These are phyloP conservation scores for Jamesozyma jinghongensis DNA, from an alignment of 805 yeast species.

Conservation along the genomic window DNA sequence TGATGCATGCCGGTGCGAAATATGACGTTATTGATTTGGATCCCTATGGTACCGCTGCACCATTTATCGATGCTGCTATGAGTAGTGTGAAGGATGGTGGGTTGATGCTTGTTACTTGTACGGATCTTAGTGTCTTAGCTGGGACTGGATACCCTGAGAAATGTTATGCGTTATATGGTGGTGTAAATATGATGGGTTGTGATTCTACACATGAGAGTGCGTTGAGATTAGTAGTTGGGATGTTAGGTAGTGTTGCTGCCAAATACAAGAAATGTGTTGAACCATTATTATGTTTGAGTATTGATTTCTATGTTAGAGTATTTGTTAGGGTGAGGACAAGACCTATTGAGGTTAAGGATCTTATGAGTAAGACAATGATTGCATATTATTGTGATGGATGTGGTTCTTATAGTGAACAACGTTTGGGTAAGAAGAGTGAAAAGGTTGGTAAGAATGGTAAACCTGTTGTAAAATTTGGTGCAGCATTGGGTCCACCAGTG, in stretches of 20 bases:
- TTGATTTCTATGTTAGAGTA: constrained; percentile 86
- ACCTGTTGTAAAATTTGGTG: constrained; percentile 42
- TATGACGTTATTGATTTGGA: constrained; percentile 90
- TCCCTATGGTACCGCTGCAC: constrained; percentile 97
- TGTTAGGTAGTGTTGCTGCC: constrained; percentile 78
- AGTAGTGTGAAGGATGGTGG: constrained; percentile 82
- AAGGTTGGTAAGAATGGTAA: constrained; percentile 32
- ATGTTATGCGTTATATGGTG: constrained; percentile 92
- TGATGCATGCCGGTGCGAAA: constrained; percentile 48
- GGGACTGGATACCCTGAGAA: constrained; percentile 96
- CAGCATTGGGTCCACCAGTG: constrained; percentile 56
- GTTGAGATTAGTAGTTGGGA: constrained; percentile 66
- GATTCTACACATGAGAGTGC: constrained; percentile 94
- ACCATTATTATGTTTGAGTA: constrained; percentile 76
- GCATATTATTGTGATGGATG: constrained; percentile 85
- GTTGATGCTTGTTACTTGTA: constrained; percentile 80
- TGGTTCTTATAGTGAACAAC: constrained; percentile 60
- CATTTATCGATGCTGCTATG: constrained; percentile 86
- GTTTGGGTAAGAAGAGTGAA: constrained; percentile 53
- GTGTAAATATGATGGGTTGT: constrained; percentile 65
- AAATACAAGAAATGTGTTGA: constrained; percentile 79
- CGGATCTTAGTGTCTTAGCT: constrained; percentile 91
- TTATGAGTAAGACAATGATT: constrained; percentile 68
- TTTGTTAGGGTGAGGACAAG: constrained; percentile 69
- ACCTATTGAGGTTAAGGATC: constrained; percentile 73